phyloP scores from a whole-genome alignment of 306 rosid species.

The Inga laurina region DNA sequence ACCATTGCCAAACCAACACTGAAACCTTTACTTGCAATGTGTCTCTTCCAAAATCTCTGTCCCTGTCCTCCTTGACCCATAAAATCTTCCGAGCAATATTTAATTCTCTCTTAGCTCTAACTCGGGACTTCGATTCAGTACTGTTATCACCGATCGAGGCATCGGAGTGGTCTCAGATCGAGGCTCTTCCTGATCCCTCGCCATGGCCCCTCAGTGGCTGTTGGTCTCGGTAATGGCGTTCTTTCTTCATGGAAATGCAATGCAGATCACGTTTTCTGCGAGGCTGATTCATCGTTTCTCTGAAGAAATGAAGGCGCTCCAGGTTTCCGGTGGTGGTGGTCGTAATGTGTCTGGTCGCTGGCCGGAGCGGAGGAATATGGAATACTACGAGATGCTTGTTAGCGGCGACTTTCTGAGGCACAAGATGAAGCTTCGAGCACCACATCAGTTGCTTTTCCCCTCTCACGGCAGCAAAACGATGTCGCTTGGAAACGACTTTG shows the following conservation, averaged over 20 bases:
- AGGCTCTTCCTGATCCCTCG: slow-evolving; percentile 18
- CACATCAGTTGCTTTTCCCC: slow-evolving; percentile 66
- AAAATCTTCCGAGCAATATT: slow-evolving; percentile 1
- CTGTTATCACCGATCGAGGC: slow-evolving; percentile 4
- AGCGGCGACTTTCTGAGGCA: slow-evolving; percentile 61
- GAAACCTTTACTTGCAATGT: background rate
- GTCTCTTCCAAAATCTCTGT: background rate
- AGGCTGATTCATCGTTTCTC: slow-evolving; percentile 82
- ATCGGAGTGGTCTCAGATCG: slow-evolving; percentile 37
- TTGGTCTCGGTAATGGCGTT: slow-evolving; percentile 19
- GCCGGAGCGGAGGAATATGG: slow-evolving; percentile 54
- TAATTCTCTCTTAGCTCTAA: background rate
- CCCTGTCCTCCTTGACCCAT: background rate
- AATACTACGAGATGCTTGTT: slow-evolving; percentile 57
- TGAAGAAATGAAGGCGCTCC: slow-evolving; percentile 52
- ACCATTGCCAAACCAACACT: background rate
- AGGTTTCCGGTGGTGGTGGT: slow-evolving; percentile 21
- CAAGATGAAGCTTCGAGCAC: slow-evolving; percentile 59
- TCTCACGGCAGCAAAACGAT: slow-evolving; percentile 73
- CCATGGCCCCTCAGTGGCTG: slow-evolving; percentile 48
- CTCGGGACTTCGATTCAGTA: background rate
- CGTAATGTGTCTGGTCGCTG: slow-evolving; percentile 25
- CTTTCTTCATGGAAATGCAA: slow-evolving; percentile 32
- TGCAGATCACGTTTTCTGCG: slow-evolving; percentile 45
- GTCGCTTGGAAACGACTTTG: slow-evolving; percentile 84